Evolutionary conservation across 106 monocot species (phyloP).

Genomic region (Alisma plantagoaquatica): DNA sequence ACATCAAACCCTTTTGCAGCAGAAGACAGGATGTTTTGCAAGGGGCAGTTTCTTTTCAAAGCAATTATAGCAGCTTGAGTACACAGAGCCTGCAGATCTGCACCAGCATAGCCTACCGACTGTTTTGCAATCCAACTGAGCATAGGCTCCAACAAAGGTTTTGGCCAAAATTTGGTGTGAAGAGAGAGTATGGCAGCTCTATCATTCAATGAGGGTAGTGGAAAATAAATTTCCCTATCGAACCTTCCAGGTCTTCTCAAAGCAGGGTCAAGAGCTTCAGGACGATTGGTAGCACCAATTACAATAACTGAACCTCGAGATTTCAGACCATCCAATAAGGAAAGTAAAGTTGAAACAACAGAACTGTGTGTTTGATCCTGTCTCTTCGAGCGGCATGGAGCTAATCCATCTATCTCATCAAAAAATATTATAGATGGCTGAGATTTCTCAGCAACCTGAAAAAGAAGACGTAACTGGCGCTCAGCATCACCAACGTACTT

Average conservation of each 20-base stretch:
- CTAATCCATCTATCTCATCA: constrained; percentile 97
- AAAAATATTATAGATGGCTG: constrained; percentile 97
- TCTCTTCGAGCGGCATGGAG: constrained; percentile 62
- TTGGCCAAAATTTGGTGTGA: constrained; percentile 86
- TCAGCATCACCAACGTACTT: constrained; percentile 99
- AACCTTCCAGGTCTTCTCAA: constrained; percentile 91
- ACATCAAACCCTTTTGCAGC: constrained; percentile 37
- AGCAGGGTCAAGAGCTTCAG: constrained; percentile 91
- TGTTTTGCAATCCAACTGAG: constrained; percentile 70
- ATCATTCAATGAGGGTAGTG: constrained; percentile 67
- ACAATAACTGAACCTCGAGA: constrained; percentile 95
- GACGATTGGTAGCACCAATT: constrained; percentile 94
- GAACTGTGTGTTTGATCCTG: constrained; percentile 98
- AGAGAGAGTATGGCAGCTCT: constrained; percentile 87
- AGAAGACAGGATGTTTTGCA: constrained; percentile 52
- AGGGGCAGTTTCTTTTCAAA: constrained; percentile 70
- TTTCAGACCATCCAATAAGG: constrained; percentile 89
- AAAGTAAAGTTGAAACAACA: constrained; percentile 90
- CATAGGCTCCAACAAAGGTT: constrained; percentile 46
- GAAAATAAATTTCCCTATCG: constrained; percentile 94
- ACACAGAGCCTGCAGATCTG: constrained; percentile 88
- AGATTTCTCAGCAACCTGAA: constrained; percentile 88
- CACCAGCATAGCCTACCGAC: constrained; percentile 93
- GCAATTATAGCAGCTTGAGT: constrained; percentile 93
- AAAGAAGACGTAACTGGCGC: constrained; percentile 87